phyloP scores from a whole-genome alignment of 2,329 filamentous ascomycete species.

The Epichloe typhina region DNA sequence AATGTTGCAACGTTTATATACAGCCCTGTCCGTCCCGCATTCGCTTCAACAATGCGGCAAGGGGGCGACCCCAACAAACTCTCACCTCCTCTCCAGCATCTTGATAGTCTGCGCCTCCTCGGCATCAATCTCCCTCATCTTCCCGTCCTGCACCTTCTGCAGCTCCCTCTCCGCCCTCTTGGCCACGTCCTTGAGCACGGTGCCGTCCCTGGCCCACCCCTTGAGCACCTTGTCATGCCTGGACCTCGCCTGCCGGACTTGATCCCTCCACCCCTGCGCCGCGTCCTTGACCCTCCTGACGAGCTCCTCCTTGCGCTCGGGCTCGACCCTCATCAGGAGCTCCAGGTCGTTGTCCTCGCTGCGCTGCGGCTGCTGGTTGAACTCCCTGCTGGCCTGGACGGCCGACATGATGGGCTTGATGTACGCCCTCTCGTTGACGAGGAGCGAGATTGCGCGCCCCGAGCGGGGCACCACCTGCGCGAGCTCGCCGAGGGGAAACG shows the following conservation, averaged over 20 bases:
- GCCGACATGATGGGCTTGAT: constrained; percentile 43
- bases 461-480: constrained; percentile 38
- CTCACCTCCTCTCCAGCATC: constrained; percentile 20
- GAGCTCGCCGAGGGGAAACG: constrained; percentile 40
- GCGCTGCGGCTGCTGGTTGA: constrained; percentile 48
- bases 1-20: no score
- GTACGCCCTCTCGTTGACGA: constrained; percentile 29
- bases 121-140: constrained; percentile 35
- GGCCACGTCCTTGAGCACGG: constrained; percentile 33
- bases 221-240: constrained; percentile 35
- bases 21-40: no score
- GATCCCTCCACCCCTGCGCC: constrained; percentile 37
- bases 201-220: constrained; percentile 32
- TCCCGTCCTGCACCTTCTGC: constrained; percentile 39
- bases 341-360: constrained; percentile 46
- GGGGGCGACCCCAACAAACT: no score
- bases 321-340: constrained; percentile 40
- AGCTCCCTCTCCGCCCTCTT: constrained; percentile 33
- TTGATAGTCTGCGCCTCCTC: constrained; percentile 36
- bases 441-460: constrained; percentile 27
- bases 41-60: not conserved
- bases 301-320: constrained; percentile 35
- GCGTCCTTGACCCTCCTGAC: constrained; percentile 29
- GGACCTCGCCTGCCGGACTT: constrained; percentile 33
- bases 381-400: constrained; percentile 36